These are phyloP conservation scores for Cladorrhinum sp. DNA, from an alignment of 2,329 filamentous ascomycete species.

Conservation along the genomic window DNA sequence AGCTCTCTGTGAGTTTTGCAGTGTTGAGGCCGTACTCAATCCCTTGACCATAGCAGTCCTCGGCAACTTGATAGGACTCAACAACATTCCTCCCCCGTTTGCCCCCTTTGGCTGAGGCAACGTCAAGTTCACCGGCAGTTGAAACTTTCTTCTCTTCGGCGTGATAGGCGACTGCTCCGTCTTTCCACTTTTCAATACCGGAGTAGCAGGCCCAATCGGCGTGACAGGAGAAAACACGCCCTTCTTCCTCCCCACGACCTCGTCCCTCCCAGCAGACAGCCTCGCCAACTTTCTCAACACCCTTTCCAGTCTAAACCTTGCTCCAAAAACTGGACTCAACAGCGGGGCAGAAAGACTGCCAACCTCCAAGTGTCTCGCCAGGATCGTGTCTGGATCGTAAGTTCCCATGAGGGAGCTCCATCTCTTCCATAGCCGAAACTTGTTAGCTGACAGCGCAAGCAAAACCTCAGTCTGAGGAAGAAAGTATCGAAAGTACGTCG, in stretches of 20 bases:
- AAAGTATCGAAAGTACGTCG: conserved; percentile 32
- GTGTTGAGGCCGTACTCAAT: no score
- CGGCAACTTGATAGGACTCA: conserved; percentile 8
- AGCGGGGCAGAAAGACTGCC: conserved; percentile 21
- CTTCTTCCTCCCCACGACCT: neutral
- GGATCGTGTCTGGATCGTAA: conserved; percentile 23
- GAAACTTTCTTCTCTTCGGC: conserved; percentile 4
- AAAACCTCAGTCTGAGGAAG: conserved; percentile 32
- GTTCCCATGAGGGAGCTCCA: conserved; percentile 33
- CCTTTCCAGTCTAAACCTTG: conserved; percentile 30
- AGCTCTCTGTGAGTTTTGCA: no score
- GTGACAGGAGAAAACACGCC: conserved; percentile 8
- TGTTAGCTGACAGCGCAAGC: conserved; percentile 24
- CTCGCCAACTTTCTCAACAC: conserved; percentile 30
- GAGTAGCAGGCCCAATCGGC: conserved; percentile 1
- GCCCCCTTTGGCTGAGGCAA: conserved; percentile 2
- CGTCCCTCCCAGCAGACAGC: conserved; percentile 14
- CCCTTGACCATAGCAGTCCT: neutral
- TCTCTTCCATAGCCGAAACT: conserved; percentile 33
- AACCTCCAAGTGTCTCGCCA: conserved; percentile 17
- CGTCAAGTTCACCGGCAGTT: conserved; percentile 8
- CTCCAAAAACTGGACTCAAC: conserved; percentile 32
- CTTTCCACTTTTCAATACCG: neutral
- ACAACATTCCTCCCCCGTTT: neutral
- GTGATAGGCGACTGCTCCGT: neutral